A percentile compares a stretch with the other conserved stretches of the same genome.
Conservation (phyloP, 2,329 filamentous ascomycete species). For the Gaeumannomyces tritici region DNA sequence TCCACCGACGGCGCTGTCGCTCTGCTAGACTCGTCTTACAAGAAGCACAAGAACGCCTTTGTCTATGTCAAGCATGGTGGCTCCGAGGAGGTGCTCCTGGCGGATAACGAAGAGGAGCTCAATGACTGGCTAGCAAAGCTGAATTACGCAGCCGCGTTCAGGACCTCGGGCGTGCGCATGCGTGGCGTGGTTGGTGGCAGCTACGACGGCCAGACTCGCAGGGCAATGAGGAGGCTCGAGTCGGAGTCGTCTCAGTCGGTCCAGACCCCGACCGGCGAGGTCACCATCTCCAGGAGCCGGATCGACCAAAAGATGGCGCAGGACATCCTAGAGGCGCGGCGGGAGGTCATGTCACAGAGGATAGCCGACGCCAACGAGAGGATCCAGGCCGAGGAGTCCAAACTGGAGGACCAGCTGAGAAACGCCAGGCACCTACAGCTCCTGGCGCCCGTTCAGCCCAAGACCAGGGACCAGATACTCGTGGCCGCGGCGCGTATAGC, state of each 20-base stretch:
- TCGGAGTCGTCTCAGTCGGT: slow-evolving; percentile 47
- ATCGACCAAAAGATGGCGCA: slow-evolving; percentile 76
- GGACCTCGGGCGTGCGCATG: slow-evolving; percentile 84
- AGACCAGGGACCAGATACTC: slow-evolving; percentile 79
- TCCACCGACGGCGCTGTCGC: slow-evolving; percentile 91
- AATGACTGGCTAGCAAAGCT: slow-evolving; percentile 95
- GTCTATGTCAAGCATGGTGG: slow-evolving; percentile 80
- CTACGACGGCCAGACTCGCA: slow-evolving; percentile 71
- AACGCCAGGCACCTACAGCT: slow-evolving; percentile 88
- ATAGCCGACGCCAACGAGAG: slow-evolving; percentile 78
- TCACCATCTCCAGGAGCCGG: slow-evolving; percentile 61
- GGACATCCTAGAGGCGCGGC: slow-evolving; percentile 74
- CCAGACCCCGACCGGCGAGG: slow-evolving; percentile 63
- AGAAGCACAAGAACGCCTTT: slow-evolving; percentile 92
- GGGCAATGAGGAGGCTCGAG: slow-evolving; percentile 63
- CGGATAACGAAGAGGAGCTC: slow-evolving; percentile 82
- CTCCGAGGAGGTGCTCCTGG: slow-evolving; percentile 81
- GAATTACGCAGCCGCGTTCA: slow-evolving; percentile 92
- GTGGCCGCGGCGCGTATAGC: slow-evolving; percentile 74
- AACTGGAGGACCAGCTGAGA: slow-evolving; percentile 72
- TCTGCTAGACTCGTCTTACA: slow-evolving; percentile 76
- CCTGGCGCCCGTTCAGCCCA: slow-evolving; percentile 81
- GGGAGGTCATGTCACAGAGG: slow-evolving; percentile 73
- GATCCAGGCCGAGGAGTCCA: slow-evolving; percentile 60
- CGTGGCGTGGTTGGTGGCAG: slow-evolving; percentile 75